Evolutionary conservation across 768 basidiomycete species (phyloP).

Genomic region (Russula olivacea): DNA sequence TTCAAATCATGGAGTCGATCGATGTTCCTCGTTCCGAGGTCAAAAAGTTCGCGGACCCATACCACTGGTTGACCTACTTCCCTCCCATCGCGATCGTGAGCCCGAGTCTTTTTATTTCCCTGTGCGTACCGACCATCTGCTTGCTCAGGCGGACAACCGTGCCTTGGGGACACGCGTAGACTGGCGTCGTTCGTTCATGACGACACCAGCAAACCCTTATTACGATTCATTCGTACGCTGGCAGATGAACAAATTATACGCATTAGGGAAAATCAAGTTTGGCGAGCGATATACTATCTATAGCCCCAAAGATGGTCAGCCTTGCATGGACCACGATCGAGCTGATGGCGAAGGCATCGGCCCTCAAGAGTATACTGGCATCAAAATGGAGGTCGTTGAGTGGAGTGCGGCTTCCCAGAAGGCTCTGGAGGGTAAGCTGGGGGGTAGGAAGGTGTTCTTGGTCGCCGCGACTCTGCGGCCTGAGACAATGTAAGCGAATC

Average conservation of each 20-base stretch:
- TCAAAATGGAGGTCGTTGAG: conserved; percentile 90
- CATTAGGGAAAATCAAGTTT: conserved; percentile 90
- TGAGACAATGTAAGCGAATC: conserved; percentile 78
- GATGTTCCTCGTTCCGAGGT: conserved; percentile 83
- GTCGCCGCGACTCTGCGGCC: conserved; percentile 96
- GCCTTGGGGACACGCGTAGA: conserved; percentile 93
- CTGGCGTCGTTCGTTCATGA: conserved; percentile 93
- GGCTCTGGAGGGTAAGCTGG: conserved; percentile 59
- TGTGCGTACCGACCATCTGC: conserved; percentile 25
- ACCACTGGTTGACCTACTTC: conserved; percentile 89
- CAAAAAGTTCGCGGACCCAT: conserved; percentile 95
- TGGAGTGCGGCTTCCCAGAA: conserved; percentile 71
- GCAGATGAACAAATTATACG: conserved; percentile 92
- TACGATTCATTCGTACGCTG: conserved; percentile 96
- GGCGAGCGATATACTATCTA: conserved; percentile 98
- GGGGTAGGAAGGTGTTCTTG: conserved; percentile 77
- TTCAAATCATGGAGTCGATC: conserved; percentile 97
- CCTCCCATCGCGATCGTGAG: conserved; percentile 85
- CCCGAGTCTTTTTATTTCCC: not conserved
- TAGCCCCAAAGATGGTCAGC: conserved; percentile 97
- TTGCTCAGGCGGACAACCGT: conserved; percentile 59
- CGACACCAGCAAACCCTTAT: conserved; percentile 94
- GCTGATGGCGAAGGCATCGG: conserved; percentile 90
- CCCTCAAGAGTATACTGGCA: conserved; percentile 89
- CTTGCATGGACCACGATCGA: conserved; percentile 99